These are phyloP conservation scores for Arabidopsis hybrid DNA, from an alignment of 441 rosid genomes.

Conservation along the genomic window DNA sequence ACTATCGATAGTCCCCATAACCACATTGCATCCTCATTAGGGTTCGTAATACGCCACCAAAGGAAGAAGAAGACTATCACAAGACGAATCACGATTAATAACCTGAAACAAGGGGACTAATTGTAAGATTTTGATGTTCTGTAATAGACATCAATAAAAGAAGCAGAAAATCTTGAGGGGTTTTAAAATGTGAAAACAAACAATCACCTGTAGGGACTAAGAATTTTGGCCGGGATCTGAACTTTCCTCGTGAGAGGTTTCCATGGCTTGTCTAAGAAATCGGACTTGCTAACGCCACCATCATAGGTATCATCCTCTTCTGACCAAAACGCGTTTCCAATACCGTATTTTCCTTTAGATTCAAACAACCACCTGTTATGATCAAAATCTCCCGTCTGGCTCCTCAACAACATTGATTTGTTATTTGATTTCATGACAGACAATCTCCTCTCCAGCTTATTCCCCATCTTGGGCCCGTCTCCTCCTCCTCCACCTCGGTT, in stretches of 20 bases:
- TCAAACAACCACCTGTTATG: conserved; percentile 92
- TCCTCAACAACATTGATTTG: conserved; percentile 81
- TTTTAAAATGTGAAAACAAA: not conserved
- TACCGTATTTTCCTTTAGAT: conserved; percentile 78
- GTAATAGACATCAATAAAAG: not conserved
- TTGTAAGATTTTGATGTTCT: not conserved
- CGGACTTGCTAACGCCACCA: conserved; percentile 68
- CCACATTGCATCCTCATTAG: conserved; percentile 87
- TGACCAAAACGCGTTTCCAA: conserved; percentile 90
- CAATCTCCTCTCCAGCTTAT: conserved; percentile 66
- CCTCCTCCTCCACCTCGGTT: conserved; percentile 37
- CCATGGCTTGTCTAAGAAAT: conserved; percentile 95
- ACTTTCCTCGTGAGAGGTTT: conserved; percentile 87
- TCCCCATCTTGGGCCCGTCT: conserved; percentile 43
- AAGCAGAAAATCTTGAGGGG: conserved; percentile 10
- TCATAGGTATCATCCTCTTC: conserved; percentile 53
- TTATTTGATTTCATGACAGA: conserved; percentile 76
- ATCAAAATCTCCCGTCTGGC: conserved; percentile 90
- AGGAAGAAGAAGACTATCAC: conserved; percentile 62
- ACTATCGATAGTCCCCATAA: conserved; percentile 81
- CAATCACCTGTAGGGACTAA: conserved; percentile 85
- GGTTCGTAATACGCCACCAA: conserved; percentile 71
- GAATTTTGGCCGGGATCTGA: conserved; percentile 58
- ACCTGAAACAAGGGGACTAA: conserved; percentile 47
- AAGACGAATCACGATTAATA: conserved; percentile 64